Percentiles rank a stretch among this genome's conserved stretches.
These are phyloP conservation scores for Ophiostoma piceae DNA, from an alignment of 2,329 filamentous ascomycete species.

Conservation along the genomic window DNA sequence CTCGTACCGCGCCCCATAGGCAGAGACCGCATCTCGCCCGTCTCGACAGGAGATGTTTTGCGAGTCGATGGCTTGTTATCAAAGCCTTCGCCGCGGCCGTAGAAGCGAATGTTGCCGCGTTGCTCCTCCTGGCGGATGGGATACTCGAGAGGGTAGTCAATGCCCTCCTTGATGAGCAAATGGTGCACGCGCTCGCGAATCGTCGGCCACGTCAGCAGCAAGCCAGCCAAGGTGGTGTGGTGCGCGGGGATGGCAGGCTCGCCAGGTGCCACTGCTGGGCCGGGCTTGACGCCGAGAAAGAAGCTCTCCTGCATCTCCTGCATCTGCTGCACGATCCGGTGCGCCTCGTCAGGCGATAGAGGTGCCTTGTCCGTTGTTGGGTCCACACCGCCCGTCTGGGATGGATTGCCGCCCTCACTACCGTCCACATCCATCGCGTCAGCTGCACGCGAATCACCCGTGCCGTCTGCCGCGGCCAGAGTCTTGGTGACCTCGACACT, in stretches of 20 bases:
- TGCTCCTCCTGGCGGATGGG: slow-evolving; percentile 70
- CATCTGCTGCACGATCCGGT: slow-evolving; percentile 35
- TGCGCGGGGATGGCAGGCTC: slow-evolving; percentile 72
- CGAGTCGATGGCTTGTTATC: slow-evolving; percentile 45
- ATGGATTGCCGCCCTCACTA: neutral
- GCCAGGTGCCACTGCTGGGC: slow-evolving; percentile 50
- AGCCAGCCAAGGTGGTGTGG: slow-evolving; percentile 84
- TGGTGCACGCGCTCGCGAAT: slow-evolving; percentile 59
- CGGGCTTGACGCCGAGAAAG: slow-evolving; percentile 45
- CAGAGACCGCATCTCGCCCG: neutral
- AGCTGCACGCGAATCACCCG: neutral
- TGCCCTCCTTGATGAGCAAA: slow-evolving; percentile 44
- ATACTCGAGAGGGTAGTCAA: slow-evolving; percentile 61
- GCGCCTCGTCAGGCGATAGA: slow-evolving; percentile 32
- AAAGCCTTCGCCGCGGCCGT: slow-evolving; percentile 71
- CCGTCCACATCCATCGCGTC: neutral
- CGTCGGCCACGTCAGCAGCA: slow-evolving; percentile 67
- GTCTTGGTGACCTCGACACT: neutral
- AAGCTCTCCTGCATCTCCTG: slow-evolving; percentile 42
- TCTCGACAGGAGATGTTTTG: slow-evolving; percentile 34
- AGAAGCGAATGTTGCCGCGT: slow-evolving; percentile 68
- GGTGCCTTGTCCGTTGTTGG: slow-evolving; percentile 21
- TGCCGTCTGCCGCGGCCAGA: neutral
- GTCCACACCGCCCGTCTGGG: slow-evolving; percentile 5
- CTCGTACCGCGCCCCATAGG: slow-evolving; percentile 24